Conservation (phyloP, 1,284 basidiomycete species). For the Cyathus olla region DNA sequence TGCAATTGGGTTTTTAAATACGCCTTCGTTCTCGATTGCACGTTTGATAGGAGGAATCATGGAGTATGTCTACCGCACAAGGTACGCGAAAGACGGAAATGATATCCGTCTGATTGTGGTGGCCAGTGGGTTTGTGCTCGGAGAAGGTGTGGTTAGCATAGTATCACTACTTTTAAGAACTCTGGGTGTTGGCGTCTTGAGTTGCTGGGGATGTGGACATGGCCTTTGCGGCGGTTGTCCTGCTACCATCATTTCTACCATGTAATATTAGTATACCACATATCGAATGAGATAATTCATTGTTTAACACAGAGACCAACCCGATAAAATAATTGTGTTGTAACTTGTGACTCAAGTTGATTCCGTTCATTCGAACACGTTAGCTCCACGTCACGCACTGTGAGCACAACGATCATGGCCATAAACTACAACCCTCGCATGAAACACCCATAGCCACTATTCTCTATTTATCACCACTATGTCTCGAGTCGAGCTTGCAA, state of each 20-base stretch:
- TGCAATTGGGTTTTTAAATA: conserved; percentile 93
- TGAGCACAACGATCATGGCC: background rate
- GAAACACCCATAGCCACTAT: conserved; percentile 1
- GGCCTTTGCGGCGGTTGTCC: conserved; percentile 80
- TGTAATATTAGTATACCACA: too few species aligned
- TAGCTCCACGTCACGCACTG: too few species aligned
- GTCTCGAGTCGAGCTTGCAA: conserved; percentile 76
- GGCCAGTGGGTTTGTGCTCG: conserved; percentile 95
- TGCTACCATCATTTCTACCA: conserved; percentile 30
- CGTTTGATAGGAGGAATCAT: conserved; percentile 90
- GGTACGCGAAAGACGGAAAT: conserved; percentile 57
- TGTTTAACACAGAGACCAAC: too few species aligned
- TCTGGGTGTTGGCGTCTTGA: conserved; percentile 78
- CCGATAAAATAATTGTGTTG: too few species aligned
- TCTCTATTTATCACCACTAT: conserved; percentile 51
- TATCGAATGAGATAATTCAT: too few species aligned
- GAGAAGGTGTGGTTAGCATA: conserved; percentile 92
- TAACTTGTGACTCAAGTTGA: too few species aligned
- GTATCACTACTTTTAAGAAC: conserved; percentile 83
- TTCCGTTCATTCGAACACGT: too few species aligned
- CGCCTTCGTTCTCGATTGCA: conserved; percentile 94
- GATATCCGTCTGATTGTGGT: conserved; percentile 88
- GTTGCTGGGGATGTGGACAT: conserved; percentile 88
- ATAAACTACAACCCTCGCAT: background rate
- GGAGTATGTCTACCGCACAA: conserved; percentile 76